These are phyloP conservation scores for Allium fistulosum DNA, from an alignment of 106 monocot genomes.

Conservation along the genomic window DNA sequence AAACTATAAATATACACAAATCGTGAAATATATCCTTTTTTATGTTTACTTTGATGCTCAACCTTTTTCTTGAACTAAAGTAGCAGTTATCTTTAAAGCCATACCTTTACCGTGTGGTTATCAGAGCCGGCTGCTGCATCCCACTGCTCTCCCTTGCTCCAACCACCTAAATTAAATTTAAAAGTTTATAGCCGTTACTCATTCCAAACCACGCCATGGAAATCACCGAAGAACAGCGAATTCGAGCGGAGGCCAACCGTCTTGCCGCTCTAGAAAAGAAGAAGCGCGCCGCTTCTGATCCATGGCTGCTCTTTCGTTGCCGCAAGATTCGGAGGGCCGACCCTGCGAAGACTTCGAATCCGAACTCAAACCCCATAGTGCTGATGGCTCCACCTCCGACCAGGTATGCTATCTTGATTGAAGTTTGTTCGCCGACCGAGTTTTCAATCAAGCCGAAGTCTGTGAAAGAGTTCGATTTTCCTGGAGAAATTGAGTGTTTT, in stretches of 20 bases:
- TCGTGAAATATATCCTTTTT: too few relatives aligned
- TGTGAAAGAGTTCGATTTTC: constrained; percentile 33
- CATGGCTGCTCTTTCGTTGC: constrained; percentile 67
- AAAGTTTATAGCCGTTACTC: too few relatives aligned
- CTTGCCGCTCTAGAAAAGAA: constrained; percentile 92
- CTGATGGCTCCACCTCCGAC: constrained; percentile 18
- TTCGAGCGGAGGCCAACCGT: constrained; percentile 79
- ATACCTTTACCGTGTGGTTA: too few relatives aligned
- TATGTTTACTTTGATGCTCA: too few relatives aligned
- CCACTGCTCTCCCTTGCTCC: too few relatives aligned
- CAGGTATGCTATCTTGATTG: constrained; percentile 44
- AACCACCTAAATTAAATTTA: too few relatives aligned
- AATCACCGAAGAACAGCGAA: constrained; percentile 89
- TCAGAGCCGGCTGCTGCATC: too few relatives aligned
- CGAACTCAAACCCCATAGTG: neutral
- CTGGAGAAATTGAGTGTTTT: constrained; percentile 61
- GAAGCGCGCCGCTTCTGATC: constrained; percentile 30
- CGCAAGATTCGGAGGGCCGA: constrained; percentile 21
- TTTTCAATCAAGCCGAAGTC: constrained; percentile 67
- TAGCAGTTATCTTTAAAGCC: too few relatives aligned
- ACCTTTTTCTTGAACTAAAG: too few relatives aligned
- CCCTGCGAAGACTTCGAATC: neutral
- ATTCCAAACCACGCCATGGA: constrained; percentile 29
- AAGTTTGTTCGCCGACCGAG: constrained; percentile 76
- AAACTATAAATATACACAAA: too few relatives aligned